Percentiles rank a stretch among this genome's conserved stretches.
Conservation (phyloP, 2,329 filamentous ascomycete genomes). For the Beauveria rudraprayagi region DNA sequence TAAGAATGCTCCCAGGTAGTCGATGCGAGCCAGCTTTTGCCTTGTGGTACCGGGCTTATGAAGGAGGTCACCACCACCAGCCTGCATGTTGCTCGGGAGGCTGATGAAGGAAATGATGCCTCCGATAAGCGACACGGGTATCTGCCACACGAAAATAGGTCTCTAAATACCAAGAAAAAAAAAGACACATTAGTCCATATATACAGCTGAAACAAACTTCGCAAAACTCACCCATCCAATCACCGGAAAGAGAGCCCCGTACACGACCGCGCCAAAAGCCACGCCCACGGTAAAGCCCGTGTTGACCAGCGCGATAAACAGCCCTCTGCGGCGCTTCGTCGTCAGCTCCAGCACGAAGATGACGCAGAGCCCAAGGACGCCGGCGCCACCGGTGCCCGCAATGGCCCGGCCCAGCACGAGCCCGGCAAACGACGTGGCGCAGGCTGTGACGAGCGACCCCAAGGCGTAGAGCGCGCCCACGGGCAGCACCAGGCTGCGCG, state of each 20-base stretch:
- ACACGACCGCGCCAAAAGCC: conserved; percentile 62
- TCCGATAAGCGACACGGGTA: conserved; percentile 53
- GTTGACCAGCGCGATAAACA: conserved; percentile 69
- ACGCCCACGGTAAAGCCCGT: conserved; percentile 64
- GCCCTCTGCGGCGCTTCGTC: conserved; percentile 56
- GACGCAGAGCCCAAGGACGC: conserved; percentile 63
- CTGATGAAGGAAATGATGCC: conserved; percentile 56
- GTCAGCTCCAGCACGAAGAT: conserved; percentile 72
- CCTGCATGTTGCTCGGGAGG: conserved; percentile 42
- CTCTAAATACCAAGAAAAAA: conserved; percentile 36
- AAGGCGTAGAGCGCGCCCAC: conserved; percentile 49
- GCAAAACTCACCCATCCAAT: conserved; percentile 58
- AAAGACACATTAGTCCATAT: neutral
- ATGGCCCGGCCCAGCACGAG: conserved; percentile 65
- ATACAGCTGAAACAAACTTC: too few relatives aligned
- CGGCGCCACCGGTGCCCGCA: conserved; percentile 61
- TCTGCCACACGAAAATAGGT: conserved; percentile 64
- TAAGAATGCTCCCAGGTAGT: conserved; percentile 65
- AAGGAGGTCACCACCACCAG: conserved; percentile 4
- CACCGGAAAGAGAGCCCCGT: conserved; percentile 52
- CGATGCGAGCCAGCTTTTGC: conserved; percentile 56
- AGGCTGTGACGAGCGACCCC: conserved; percentile 58
- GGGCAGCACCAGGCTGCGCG: conserved; percentile 55
- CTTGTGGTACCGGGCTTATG: conserved; percentile 24
- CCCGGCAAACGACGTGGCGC: conserved; percentile 46